Base-by-base conservation (phyloP, 2,329 filamentous ascomycete genomes). In the Acrocalymma vagum region DNA sequence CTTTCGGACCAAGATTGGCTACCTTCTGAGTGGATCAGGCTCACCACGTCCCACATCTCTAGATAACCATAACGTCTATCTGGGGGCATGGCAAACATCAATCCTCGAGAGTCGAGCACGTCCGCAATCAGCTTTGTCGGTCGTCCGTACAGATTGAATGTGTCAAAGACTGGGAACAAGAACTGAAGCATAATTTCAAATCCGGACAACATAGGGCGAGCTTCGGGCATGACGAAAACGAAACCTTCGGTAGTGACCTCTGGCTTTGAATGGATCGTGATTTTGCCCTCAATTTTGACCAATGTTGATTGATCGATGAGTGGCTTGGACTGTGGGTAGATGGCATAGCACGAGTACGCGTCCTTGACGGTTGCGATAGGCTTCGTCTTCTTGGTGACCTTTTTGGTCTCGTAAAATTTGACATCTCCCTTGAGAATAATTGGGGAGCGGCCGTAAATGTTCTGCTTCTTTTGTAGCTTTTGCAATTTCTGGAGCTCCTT, bases 11-110 rank as follows among this genome's bases (percentile, higher is more conserved):
- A 96, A 16, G 72, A 76, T 14, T 81, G 74, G 67, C 87, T 95
- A 14, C 88, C 89, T 3, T 90, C 81, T 3, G 86, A 86, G 49
- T 88, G 79, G 47, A 99, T 91, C 27, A 97, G 74, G 37, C 81
- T 80, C 4, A 86, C 85, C 11, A 97, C 89, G 63, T 99, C 94
- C 40, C 92, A 72, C 23, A 91, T 84, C 61, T 97, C 94, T 17
- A 99, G 74, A 61, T 97, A 97, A 1, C 93, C 92, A 60, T 95
- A 95, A 51, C 88, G 82, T 37, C 86, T 84, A 56, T 94, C 85
- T 57, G 88, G 90, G 0, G 94, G 93, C 86, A 99, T 95, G 5
- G 92, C 94, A 69, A 97, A 99, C 94, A 99, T 99, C 52, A 99
- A 78, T 41, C 94, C 95, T 29, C 90, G 84, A 4, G 88, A 78